Evolutionary conservation across 345 rosid genomes (phyloP).

Genomic region (Ceriops zippeliana): DNA sequence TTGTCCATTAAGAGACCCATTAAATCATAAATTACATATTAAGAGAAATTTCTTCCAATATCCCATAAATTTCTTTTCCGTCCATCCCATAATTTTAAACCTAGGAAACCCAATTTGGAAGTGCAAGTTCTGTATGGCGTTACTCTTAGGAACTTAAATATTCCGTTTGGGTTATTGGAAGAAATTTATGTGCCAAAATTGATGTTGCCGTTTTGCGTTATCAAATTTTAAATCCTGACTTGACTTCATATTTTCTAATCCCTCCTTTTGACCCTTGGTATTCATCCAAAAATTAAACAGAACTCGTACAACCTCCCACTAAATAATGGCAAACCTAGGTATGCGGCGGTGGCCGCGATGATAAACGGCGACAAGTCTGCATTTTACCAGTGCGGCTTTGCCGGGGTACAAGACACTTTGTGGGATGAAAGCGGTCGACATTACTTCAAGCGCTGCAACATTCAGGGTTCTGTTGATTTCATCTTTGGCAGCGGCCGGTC

Average conservation of each 20-base stretch:
- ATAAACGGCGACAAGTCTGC: slow-evolving; percentile 57
- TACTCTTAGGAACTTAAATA: too few relatives aligned
- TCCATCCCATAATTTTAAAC: too few relatives aligned
- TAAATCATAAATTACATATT: too few relatives aligned
- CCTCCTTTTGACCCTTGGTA: background rate
- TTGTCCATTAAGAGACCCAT: too few relatives aligned
- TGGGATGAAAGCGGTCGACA: slow-evolving; percentile 75
- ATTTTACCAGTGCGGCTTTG: slow-evolving; percentile 57
- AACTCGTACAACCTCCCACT: slow-evolving; percentile 55
- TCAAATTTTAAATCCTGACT: too few relatives aligned
- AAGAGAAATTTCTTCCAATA: too few relatives aligned
- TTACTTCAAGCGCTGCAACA: slow-evolving; percentile 55
- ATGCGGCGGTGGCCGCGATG: slow-evolving; percentile 64
- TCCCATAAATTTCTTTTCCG: too few relatives aligned
- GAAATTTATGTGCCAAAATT: too few relatives aligned
- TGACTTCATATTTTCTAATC: background rate
- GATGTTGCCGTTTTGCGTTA: too few relatives aligned
- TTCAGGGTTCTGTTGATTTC: slow-evolving; percentile 82
- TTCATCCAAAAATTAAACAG: slow-evolving; percentile 27
- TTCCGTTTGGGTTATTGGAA: too few relatives aligned
- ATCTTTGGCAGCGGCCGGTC: slow-evolving; percentile 80
- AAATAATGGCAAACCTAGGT: slow-evolving; percentile 30
- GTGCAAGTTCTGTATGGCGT: too few relatives aligned
- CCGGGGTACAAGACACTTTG: slow-evolving; percentile 70
- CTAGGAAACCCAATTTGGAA: too few relatives aligned